phyloP scores from a whole-genome alignment of 83 land plant species.

The Picea abies region DNA sequence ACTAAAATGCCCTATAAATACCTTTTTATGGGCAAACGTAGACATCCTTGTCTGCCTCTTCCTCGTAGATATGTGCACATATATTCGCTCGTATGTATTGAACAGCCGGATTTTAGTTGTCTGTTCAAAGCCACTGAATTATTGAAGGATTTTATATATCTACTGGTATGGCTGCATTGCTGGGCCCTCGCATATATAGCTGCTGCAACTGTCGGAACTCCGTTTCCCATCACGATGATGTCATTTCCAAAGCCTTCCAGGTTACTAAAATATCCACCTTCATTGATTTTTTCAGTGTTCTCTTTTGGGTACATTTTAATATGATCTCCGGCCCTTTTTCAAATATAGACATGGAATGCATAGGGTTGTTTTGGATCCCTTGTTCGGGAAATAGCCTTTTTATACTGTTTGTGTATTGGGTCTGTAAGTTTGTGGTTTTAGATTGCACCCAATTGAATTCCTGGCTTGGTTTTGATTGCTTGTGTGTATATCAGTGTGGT shows the following conservation, averaged over 20 bases:
- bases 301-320: background rate
- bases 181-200: constrained; percentile 70
- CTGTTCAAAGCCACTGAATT: background rate
- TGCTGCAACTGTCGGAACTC: constrained; percentile 64
- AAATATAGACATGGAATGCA: too few relatives aligned
- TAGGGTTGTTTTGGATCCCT: too few relatives aligned
- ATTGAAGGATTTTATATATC: constrained; percentile 2
- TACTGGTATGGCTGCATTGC: constrained; percentile 27
- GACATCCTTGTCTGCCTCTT: too few relatives aligned
- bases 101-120: too few relatives aligned
- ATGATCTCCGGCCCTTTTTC: too few relatives aligned
- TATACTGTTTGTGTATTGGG: too few relatives aligned
- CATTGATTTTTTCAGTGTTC: background rate
- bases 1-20: too few relatives aligned
- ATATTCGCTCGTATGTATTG: too few relatives aligned
- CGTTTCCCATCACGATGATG: constrained; percentile 66
- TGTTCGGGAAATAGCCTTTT: too few relatives aligned
- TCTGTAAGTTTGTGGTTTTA: background rate
- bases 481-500: background rate
- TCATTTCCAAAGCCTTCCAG: constrained; percentile 76
- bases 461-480: background rate
- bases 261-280: constrained; percentile 18
- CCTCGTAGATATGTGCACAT: too few relatives aligned
- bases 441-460: background rate
- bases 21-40: too few relatives aligned